phyloP scores from a whole-genome alignment of 2,329 filamentous ascomycete species.

The Atkinsonella hypoxylon region DNA sequence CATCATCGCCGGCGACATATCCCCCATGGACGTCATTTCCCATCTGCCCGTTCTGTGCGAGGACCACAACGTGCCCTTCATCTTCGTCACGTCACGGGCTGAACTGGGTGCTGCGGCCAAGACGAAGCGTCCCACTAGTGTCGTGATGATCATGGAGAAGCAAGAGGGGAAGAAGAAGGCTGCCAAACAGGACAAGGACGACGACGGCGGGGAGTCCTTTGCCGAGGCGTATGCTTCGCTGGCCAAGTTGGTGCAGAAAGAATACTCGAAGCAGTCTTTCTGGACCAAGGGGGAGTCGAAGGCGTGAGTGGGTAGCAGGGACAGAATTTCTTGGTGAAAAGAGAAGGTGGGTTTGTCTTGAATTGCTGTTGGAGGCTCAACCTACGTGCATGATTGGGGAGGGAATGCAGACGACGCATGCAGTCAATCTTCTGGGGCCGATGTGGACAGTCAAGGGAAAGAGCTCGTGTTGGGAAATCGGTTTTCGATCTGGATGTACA shows the following conservation, averaged over 20 bases:
- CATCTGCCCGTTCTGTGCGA: conserved; percentile 97
- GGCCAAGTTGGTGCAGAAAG: conserved; percentile 55
- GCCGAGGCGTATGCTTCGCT: conserved; percentile 52
- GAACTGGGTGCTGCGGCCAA: conserved; percentile 88
- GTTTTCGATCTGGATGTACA: conserved; percentile 22
- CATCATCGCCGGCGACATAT: conserved; percentile 93
- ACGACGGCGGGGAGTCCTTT: conserved; percentile 44
- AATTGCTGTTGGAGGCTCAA: background rate
- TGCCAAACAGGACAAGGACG: conserved; percentile 32
- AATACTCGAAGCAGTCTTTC: conserved; percentile 45
- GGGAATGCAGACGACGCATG: background rate
- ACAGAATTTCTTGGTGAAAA: background rate
- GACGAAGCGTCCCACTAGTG: conserved; percentile 92
- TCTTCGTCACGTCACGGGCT: conserved; percentile 85
- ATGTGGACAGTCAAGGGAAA: background rate
- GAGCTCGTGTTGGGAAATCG: background rate
- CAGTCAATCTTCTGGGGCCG: background rate
- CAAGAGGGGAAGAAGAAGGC: conserved; percentile 32
- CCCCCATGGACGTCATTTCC: conserved; percentile 95
- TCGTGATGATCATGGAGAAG: conserved; percentile 74
- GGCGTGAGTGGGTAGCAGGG: conserved; percentile 7
- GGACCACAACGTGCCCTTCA: conserved; percentile 93
- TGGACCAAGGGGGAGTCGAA: conserved; percentile 30
- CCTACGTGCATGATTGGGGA: background rate
- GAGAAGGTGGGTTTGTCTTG: background rate